Percentiles rank a stretch among this genome's conserved stretches.
These are phyloP conservation scores for Cardamine chenopodiifolia DNA, from an alignment of 345 rosid genomes.

Conservation along the genomic window DNA sequence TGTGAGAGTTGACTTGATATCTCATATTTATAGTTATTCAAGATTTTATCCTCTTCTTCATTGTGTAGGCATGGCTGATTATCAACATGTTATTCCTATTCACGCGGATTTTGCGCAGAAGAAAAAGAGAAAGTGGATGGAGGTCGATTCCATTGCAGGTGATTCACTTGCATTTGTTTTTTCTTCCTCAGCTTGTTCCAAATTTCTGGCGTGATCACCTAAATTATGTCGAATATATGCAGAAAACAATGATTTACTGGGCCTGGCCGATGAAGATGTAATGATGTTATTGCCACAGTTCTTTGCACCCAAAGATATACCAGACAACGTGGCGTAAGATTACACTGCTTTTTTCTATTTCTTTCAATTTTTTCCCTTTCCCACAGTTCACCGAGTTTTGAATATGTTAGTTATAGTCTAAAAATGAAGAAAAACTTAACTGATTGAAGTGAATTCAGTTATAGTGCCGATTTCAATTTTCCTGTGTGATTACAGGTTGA, in stretches of 20 bases:
- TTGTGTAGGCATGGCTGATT: conserved; percentile 85
- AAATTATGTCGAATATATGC: conserved; percentile 11
- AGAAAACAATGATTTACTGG: conserved; percentile 66
- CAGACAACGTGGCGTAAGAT: conserved; percentile 77
- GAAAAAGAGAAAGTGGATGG: conserved; percentile 73
- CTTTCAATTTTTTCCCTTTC: not conserved
- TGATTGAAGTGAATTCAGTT: conserved; percentile 8
- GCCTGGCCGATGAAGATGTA: conserved; percentile 73
- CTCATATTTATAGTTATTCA: not conserved
- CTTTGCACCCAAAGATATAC: conserved; percentile 81
- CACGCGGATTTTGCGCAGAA: conserved; percentile 75
- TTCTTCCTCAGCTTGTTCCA: not conserved
- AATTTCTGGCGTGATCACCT: conserved; percentile 1
- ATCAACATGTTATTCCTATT: conserved; percentile 91
- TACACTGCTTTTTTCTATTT: conserved; percentile 18
- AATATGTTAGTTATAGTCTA: not conserved
- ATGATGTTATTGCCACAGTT: conserved; percentile 82
- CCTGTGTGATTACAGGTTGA: conserved; percentile 57
- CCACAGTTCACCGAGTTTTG: not conserved
- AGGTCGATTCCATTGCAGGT: conserved; percentile 63
- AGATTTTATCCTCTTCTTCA: not conserved
- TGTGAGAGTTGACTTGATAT: not conserved
- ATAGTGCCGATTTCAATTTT: not conserved
- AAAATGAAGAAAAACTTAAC: not conserved
- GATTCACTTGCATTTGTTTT: conserved; percentile 8